Conservation (phyloP, 2,329 filamentous ascomycete species). For the Fusarium sp. region DNA sequence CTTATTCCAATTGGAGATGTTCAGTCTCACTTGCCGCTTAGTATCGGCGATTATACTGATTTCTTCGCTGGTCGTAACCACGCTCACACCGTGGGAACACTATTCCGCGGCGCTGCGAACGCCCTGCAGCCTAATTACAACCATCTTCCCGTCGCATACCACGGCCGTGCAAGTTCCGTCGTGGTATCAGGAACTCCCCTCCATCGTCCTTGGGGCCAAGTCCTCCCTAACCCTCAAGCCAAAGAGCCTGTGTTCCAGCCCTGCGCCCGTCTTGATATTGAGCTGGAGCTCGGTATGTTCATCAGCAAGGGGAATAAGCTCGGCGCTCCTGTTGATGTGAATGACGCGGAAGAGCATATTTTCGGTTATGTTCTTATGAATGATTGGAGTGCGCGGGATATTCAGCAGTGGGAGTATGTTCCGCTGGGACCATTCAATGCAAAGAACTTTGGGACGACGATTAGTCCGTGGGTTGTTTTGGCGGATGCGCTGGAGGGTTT, state of each 20-base stretch:
- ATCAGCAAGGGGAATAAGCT: slow-evolving; percentile 73
- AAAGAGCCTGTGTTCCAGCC: slow-evolving; percentile 66
- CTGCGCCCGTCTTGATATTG: slow-evolving; percentile 73
- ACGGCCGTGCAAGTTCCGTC: slow-evolving; percentile 79
- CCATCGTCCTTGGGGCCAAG: slow-evolving; percentile 77
- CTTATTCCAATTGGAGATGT: slow-evolving; percentile 55
- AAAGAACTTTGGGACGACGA: slow-evolving; percentile 69
- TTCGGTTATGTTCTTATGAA: slow-evolving; percentile 76
- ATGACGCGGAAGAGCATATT: slow-evolving; percentile 73
- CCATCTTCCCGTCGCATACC: slow-evolving; percentile 83
- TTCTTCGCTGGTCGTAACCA: slow-evolving; percentile 85
- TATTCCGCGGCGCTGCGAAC: slow-evolving; percentile 78
- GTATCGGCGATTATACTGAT: slow-evolving; percentile 85
- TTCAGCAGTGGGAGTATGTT: slow-evolving; percentile 70
- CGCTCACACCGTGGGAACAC: slow-evolving; percentile 73
- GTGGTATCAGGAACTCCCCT: slow-evolving; percentile 80
- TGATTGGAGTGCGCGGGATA: slow-evolving; percentile 72
- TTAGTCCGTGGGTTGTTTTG: slow-evolving; percentile 72
- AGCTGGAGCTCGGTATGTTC: slow-evolving; percentile 82
- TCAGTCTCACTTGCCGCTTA: slow-evolving; percentile 76
- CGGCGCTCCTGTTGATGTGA: slow-evolving; percentile 71
- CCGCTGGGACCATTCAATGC: slow-evolving; percentile 71
- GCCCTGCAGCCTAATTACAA: slow-evolving; percentile 84
- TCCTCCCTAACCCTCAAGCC: slow-evolving; percentile 62
- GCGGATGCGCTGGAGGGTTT: slow-evolving; percentile 62